Evolutionary conservation across 345 rosid genomes (phyloP).

Genomic region (Heritiera fomes): DNA sequence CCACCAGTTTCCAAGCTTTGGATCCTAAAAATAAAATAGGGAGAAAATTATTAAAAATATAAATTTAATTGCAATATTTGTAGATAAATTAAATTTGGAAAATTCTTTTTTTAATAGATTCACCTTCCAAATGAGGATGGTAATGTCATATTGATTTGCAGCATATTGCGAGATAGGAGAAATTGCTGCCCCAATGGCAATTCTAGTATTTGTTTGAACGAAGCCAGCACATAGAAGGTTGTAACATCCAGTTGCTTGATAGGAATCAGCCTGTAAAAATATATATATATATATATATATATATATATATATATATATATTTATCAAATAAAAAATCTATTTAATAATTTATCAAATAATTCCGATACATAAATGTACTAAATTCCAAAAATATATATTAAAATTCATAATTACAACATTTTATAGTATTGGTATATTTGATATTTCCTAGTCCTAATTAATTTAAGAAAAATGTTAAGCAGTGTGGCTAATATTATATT

Average conservation of each 20-base stretch:
- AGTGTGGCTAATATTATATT: no score
- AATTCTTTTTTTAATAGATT: background rate
- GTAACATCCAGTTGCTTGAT: conserved; percentile 98
- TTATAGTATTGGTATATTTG: no score
- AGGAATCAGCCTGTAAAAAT: conserved; percentile 76
- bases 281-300: no score
- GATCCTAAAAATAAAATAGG: conserved; percentile 51
- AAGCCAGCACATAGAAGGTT: conserved; percentile 93
- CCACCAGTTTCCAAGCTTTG: conserved; percentile 94
- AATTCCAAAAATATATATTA: no score
- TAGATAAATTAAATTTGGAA: background rate
- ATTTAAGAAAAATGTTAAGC: no score
- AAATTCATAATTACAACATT: no score
- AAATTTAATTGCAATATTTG: background rate
- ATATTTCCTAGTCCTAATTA: no score
- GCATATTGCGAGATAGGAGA: conserved; percentile 74
- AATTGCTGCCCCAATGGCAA: conserved; percentile 98
- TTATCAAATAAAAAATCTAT: background rate
- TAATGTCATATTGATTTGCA: conserved; percentile 77
- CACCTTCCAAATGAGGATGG: conserved; percentile 98
- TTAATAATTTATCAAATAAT: background rate
- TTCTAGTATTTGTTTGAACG: conserved; percentile 85
- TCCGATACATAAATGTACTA: background rate
- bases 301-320: background rate
- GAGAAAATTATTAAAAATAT: no score